Conservation (phyloP, 164 flowering plant genomes). For the Sextonia rubra region DNA sequence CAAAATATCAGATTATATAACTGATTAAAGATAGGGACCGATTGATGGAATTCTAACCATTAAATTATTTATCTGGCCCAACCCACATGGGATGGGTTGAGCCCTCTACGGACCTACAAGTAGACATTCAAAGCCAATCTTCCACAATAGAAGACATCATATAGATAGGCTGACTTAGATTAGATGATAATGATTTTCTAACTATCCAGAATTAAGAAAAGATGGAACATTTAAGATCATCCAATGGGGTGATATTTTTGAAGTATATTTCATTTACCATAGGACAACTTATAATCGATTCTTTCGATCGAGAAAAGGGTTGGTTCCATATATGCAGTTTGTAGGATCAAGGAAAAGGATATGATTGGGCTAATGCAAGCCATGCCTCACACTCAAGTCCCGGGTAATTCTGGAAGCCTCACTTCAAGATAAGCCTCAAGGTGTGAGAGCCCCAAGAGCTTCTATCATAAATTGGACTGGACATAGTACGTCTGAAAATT, state of each 20-base stretch:
- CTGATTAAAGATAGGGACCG: neutral
- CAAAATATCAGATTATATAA: neutral
- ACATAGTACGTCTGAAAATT: too few species aligned
- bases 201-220: neutral
- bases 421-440: too few species aligned
- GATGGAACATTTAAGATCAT: neutral
- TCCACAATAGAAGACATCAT: neutral
- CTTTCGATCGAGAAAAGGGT: too few species aligned
- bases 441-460: too few species aligned
- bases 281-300: too few species aligned
- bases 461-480: too few species aligned
- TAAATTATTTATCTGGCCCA: neutral
- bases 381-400: too few species aligned
- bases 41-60: neutral
- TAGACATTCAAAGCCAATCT: neutral
- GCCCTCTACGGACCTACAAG: neutral
- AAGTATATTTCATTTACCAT: too few species aligned
- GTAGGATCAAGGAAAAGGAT: neutral
- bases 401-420: too few species aligned
- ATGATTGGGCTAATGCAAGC: neutral
- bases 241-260: neutral
- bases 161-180: too few species aligned
- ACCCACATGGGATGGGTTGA: neutral
- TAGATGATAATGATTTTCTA: too few species aligned
- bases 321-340: neutral